Evolutionary conservation across 768 basidiomycete genomes (phyloP).

Genomic region (Amyloporia xantha): DNA sequence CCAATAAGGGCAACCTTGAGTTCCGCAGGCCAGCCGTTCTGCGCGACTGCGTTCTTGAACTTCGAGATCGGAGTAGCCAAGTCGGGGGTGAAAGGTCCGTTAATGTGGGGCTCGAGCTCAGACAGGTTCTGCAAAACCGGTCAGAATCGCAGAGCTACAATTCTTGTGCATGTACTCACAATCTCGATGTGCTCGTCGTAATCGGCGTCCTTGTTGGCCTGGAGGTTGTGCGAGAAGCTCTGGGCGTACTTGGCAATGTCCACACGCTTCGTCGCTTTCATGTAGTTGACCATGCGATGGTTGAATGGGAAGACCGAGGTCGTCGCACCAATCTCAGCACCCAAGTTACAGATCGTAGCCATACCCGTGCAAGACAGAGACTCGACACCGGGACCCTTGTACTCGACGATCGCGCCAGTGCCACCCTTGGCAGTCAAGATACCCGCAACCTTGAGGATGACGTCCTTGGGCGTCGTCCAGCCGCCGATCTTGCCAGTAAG

Average conservation of each 20-base stretch:
- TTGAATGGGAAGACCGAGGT: conserved; percentile 99
- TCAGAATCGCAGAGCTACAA: conserved; percentile 49
- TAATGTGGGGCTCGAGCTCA: conserved; percentile 98
- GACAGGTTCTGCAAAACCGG: conserved; percentile 72
- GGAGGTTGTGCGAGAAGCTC: conserved; percentile 83
- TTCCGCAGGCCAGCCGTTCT: conserved; percentile 95
- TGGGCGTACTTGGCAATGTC: conserved; percentile 87
- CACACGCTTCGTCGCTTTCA: conserved; percentile 86
- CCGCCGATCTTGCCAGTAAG: conserved; percentile 91
- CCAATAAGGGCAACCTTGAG: conserved; percentile 97
- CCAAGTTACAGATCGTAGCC: too few relatives aligned
- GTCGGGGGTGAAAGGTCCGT: conserved; percentile 99
- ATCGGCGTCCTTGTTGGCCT: conserved; percentile 80
- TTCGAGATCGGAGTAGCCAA: too few relatives aligned
- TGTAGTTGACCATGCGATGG: too few relatives aligned
- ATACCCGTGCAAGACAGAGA: too few relatives aligned
- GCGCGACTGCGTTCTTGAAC: conserved; percentile 86
- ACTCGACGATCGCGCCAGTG: conserved; percentile 98
- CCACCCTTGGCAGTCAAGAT: conserved; percentile 99
- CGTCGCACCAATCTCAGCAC: conserved; percentile 98
- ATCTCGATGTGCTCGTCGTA: conserved; percentile 92
- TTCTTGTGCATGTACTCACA: too few relatives aligned
- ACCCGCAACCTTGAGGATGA: conserved; percentile 98
- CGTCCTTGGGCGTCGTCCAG: conserved; percentile 98
- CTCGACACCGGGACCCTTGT: too few relatives aligned